Conservation (phyloP, 2,329 filamentous ascomycete genomes). For the Lojkania enalia region DNA sequence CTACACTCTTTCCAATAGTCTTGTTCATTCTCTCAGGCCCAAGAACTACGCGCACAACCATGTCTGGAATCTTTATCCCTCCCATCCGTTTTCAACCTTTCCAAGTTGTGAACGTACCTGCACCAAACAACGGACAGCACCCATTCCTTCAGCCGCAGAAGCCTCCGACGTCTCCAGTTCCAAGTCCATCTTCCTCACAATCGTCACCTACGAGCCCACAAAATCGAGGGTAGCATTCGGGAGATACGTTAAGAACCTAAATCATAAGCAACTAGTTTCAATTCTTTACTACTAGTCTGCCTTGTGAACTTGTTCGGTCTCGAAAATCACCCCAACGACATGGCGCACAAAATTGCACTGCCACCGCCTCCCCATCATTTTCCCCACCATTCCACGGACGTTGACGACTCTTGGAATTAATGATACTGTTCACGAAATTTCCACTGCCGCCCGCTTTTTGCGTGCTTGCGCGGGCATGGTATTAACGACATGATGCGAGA, state of each 20-base stretch:
- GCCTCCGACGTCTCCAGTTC: slow-evolving; percentile 7
- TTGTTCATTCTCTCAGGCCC: not conserved
- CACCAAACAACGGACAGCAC: slow-evolving; percentile 17
- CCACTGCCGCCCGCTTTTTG: no score
- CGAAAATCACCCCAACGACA: not conserved
- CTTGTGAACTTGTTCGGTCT: not conserved
- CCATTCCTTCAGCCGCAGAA: slow-evolving; percentile 27
- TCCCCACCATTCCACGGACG: not conserved
- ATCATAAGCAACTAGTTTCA: not conserved
- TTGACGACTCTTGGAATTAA: no score
- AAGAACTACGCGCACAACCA: not conserved
- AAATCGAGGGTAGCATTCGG: slow-evolving; percentile 4
- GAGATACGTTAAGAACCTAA: not conserved
- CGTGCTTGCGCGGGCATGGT: no score
- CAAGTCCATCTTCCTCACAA: slow-evolving; percentile 7
- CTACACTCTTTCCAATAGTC: no score
- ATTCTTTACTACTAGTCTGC: slow-evolving; percentile 1
- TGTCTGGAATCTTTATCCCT: slow-evolving; percentile 19
- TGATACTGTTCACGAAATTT: no score
- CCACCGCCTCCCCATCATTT: slow-evolving; percentile 5
- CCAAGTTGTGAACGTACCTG: slow-evolving; percentile 28
- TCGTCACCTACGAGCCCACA: slow-evolving; percentile 3
- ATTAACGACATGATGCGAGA: no score
- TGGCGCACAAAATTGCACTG: slow-evolving; percentile 2
- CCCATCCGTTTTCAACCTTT: slow-evolving; percentile 37